Evolutionary conservation across 345 rosid species (phyloP).

Genomic region (Eutrema japonicum): DNA sequence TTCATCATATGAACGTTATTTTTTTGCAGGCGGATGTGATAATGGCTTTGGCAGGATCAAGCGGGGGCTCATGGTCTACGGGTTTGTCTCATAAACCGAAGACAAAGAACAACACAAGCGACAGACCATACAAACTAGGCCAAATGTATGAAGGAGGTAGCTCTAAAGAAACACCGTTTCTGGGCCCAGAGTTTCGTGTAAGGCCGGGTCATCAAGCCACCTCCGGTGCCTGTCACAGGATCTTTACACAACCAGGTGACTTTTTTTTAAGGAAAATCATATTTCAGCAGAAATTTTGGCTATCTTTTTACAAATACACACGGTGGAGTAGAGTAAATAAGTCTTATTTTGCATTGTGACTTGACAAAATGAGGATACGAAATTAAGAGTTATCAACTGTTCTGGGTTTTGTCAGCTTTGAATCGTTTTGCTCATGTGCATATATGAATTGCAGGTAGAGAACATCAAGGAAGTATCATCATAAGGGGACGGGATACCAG

Average conservation of each 20-base stretch:
- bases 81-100: conserved; percentile 61
- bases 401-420: conserved; percentile 13
- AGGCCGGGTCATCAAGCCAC: conserved; percentile 37
- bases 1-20: not conserved
- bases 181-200: conserved; percentile 46
- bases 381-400: conserved; percentile 19
- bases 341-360: conserved; percentile 10
- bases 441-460: conserved; percentile 48
- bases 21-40: conserved; percentile 85
- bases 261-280: not conserved
- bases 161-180: conserved; percentile 37
- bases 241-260: conserved; percentile 59
- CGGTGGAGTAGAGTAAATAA: conserved; percentile 7
- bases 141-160: conserved; percentile 41
- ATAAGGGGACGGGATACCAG: conserved; percentile 50
- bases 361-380: conserved; percentile 22
- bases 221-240: conserved; percentile 48
- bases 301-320: conserved; percentile 27
- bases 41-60: conserved; percentile 96
- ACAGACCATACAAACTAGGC: conserved; percentile 32
- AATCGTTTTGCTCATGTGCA: conserved; percentile 23
- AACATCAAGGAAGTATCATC: conserved; percentile 48
- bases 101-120: conserved; percentile 29
- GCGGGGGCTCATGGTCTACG: conserved; percentile 97
- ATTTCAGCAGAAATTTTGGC: conserved; percentile 14